Evolutionary conservation across 108 stramenopile genomes (phyloP).

Genomic region (Cafeteria roenbergensis): DNA sequence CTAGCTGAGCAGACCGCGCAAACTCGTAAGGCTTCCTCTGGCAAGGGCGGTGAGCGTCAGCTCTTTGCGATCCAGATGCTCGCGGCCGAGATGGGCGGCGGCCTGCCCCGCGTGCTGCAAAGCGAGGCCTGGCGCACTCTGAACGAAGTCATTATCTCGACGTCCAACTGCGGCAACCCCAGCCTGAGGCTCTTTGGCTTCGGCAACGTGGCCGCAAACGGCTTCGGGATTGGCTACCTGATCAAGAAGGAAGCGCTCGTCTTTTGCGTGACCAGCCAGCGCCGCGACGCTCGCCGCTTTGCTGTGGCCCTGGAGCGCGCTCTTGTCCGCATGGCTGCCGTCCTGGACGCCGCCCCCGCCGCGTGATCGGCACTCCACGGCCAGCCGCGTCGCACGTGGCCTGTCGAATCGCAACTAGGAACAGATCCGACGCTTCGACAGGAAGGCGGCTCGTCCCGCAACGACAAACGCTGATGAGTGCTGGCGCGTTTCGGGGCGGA

Average conservation of each 20-base stretch:
- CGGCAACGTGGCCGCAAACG: conserved; percentile 8
- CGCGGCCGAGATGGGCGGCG: not conserved
- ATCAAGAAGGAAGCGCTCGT: conserved; percentile 12
- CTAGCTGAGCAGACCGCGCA: not conserved
- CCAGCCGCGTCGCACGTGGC: too few species aligned
- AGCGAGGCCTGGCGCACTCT: not conserved
- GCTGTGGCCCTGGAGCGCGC: not conserved
- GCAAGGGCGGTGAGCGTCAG: conserved; percentile 7
- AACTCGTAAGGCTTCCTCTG: not conserved
- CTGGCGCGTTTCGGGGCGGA: too few species aligned
- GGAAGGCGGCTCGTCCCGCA: too few species aligned
- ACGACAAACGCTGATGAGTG: too few species aligned
- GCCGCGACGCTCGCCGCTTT: not conserved
- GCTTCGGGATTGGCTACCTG: conserved; percentile 12
- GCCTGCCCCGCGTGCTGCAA: not conserved
- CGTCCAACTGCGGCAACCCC: conserved; percentile 15
- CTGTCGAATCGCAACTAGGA: too few species aligned
- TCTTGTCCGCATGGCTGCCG: not conserved
- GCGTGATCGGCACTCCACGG: too few species aligned
- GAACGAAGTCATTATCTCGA: conserved; percentile 2
- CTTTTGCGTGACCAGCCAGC: conserved; percentile 1
- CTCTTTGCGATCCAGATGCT: not conserved
- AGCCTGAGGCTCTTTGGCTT: conserved; percentile 14
- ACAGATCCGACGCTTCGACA: too few species aligned
- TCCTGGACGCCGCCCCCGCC: too few species aligned